Percentiles rank a stretch among this genome's conserved stretches.
These are phyloP conservation scores for Candida multigemmis DNA, from an alignment of 805 yeast species.

Conservation along the genomic window DNA sequence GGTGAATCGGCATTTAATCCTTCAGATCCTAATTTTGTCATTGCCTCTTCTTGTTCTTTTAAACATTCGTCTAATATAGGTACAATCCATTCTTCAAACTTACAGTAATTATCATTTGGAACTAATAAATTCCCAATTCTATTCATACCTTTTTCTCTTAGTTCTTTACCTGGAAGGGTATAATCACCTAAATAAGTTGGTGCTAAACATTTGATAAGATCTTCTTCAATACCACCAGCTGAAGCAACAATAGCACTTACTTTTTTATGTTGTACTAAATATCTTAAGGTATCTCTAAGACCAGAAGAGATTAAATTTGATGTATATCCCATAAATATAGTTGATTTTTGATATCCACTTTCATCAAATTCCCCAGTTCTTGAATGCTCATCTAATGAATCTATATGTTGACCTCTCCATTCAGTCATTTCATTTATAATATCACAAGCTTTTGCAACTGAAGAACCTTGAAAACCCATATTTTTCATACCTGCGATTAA, in stretches of 20 bases:
- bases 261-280: conserved; percentile 85
- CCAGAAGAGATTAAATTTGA: conserved; percentile 95
- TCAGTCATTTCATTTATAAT: conserved; percentile 85
- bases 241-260: conserved; percentile 94
- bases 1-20: conserved; percentile 54
- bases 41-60: conserved; percentile 76
- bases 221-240: conserved; percentile 99
- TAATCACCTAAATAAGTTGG: conserved; percentile 95
- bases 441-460: conserved; percentile 82
- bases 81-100: conserved; percentile 97
- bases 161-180: conserved; percentile 63
- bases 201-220: conserved; percentile 89
- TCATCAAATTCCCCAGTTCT: conserved; percentile 68
- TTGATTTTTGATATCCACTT: conserved; percentile 70
- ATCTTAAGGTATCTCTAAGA: conserved; percentile 81
- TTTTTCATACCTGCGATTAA: conserved; percentile 75
- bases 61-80: conserved; percentile 84
- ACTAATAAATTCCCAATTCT: conserved; percentile 95
- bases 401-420: conserved; percentile 83
- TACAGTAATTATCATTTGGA: conserved; percentile 96
- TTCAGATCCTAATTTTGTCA: conserved; percentile 38
- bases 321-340: conserved; percentile 93
- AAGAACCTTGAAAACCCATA: conserved; percentile 96
- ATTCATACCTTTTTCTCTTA: conserved; percentile 94
- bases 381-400: conserved; percentile 58